These are phyloP conservation scores for Mycena venus DNA, from an alignment of 768 basidiomycete genomes.

Conservation along the genomic window DNA sequence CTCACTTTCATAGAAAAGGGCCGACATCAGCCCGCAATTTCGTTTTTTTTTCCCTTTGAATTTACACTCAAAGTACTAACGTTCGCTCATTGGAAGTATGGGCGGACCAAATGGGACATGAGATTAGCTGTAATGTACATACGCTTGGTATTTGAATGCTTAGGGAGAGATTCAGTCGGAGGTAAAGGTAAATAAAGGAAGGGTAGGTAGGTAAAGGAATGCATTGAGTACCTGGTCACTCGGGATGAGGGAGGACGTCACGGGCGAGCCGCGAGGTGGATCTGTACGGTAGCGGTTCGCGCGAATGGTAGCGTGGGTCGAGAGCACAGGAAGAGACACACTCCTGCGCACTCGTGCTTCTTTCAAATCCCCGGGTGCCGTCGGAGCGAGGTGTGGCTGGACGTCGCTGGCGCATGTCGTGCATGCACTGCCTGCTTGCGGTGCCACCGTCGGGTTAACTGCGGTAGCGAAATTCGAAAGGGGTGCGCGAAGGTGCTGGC, in stretches of 20 bases:
- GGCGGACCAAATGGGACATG: neutral
- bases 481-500: neutral
- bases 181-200: neutral
- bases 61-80: no score
- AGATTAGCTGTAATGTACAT: neutral
- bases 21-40: no score
- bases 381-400: no score
- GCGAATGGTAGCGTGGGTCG: neutral
- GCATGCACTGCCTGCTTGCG: neutral
- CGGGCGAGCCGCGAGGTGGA: neutral
- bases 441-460: neutral
- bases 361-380: no score
- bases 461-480: neutral
- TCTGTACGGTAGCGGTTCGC: neutral
- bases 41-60: no score
- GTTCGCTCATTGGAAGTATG: neutral
- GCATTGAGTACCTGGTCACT: neutral
- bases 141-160: neutral
- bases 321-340: neutral
- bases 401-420: neutral
- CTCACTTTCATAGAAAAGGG: neutral
- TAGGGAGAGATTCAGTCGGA: neutral
- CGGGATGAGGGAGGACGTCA: neutral
- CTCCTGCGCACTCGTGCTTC: no score
- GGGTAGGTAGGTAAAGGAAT: neutral